These are phyloP conservation scores for Alternaria gansuensis DNA, from an alignment of 2,329 filamentous ascomycete genomes.

Conservation along the genomic window DNA sequence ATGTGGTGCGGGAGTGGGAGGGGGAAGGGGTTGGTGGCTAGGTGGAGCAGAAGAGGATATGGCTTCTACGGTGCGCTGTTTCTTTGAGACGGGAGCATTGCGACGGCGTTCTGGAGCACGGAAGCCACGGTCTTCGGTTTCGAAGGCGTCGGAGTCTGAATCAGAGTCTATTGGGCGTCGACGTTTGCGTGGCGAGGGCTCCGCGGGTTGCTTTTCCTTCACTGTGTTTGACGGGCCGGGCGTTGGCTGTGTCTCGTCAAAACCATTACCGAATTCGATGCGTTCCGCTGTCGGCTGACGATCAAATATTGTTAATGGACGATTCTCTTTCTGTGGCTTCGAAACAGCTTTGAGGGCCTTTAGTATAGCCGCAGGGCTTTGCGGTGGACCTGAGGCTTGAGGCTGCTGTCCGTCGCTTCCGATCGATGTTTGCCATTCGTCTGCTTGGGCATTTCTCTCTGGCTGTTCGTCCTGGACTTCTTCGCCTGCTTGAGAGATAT, in stretches of 20 bases:
- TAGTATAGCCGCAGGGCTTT: conserved; percentile 33
- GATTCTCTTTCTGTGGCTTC: conserved; percentile 49
- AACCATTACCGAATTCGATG: conserved; percentile 52
- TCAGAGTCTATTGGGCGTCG: conserved; percentile 37
- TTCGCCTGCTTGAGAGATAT: neutral
- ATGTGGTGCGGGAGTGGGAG: neutral
- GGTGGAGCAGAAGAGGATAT: conserved; percentile 35
- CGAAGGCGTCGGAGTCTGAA: conserved; percentile 57
- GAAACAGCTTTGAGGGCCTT: conserved; percentile 30
- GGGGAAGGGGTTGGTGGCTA: conserved; percentile 40
- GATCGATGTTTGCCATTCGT: conserved; percentile 2
- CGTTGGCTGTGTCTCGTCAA: conserved; percentile 41
- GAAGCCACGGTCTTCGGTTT: conserved; percentile 50
- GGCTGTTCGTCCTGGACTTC: neutral
- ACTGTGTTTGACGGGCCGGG: conserved; percentile 35
- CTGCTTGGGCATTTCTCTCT: neutral
- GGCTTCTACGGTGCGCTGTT: conserved; percentile 29
- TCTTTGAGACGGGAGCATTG: conserved; percentile 46
- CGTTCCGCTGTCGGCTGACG: conserved; percentile 52
- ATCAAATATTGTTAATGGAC: conserved; percentile 50
- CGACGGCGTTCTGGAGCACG: conserved; percentile 49
- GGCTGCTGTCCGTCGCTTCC: conserved; percentile 12
- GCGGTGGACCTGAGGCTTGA: conserved; percentile 30
- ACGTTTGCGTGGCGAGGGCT: conserved; percentile 38
- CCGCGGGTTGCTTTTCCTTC: conserved; percentile 43